Percentiles rank a stretch among this genome's conserved stretches.
These are phyloP conservation scores for Pseudopyrenochaeta lycopersici DNA, from an alignment of 2,329 filamentous ascomycete genomes.

Conservation along the genomic window DNA sequence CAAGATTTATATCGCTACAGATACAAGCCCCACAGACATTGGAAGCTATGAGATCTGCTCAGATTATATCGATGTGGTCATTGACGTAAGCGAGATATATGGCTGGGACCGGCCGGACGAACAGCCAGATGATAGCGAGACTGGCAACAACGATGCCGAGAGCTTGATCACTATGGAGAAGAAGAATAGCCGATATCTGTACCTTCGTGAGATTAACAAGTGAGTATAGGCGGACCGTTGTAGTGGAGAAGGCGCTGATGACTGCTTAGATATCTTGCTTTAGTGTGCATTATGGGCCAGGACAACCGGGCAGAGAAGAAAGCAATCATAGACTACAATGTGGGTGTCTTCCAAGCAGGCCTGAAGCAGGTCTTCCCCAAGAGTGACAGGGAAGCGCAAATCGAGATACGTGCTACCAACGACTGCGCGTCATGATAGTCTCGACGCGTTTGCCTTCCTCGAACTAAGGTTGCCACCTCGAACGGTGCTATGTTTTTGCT, in stretches of 20 bases:
- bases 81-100: slow-evolving; percentile 95
- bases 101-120: slow-evolving; percentile 68
- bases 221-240: slow-evolving; percentile 48
- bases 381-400: slow-evolving; percentile 40
- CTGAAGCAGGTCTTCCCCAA: slow-evolving; percentile 78
- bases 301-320: slow-evolving; percentile 83
- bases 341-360: slow-evolving; percentile 81
- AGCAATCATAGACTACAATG: slow-evolving; percentile 86
- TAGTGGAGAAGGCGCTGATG: slow-evolving; percentile 7
- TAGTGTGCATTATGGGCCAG: slow-evolving; percentile 88
- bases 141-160: slow-evolving; percentile 64
- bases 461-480: not conserved
- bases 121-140: slow-evolving; percentile 49
- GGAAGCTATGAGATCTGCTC: slow-evolving; percentile 98
- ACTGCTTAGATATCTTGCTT: slow-evolving; percentile 71
- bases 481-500: too few species aligned
- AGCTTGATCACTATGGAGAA: slow-evolving; percentile 70
- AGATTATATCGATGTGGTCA: slow-evolving; percentile 98
- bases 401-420: slow-evolving; percentile 32
- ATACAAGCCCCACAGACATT: slow-evolving; percentile 92
- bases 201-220: slow-evolving; percentile 73
- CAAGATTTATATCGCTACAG: slow-evolving; percentile 98
- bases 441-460: not conserved
- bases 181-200: slow-evolving; percentile 67
- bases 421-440: slow-evolving; percentile 6